Evolutionary conservation across 306 rosid genomes (phyloP).

Genomic region (Cicer chorassanicum): DNA sequence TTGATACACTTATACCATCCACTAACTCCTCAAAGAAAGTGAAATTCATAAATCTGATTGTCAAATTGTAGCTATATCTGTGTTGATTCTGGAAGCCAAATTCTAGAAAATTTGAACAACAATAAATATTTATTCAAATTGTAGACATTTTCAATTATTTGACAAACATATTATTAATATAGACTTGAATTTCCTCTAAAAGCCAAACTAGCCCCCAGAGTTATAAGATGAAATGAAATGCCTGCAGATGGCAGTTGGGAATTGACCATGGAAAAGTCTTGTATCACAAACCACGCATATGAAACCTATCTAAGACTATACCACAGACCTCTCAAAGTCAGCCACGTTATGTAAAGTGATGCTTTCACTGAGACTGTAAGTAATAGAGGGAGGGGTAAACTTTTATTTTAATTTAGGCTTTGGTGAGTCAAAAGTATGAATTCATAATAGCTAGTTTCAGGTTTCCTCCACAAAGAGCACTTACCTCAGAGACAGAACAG

Average conservation of each 20-base stretch:
- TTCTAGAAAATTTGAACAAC: conserved; percentile 20
- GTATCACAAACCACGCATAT: too few relatives aligned
- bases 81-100: conserved; percentile 18
- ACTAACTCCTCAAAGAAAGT: conserved; percentile 18
- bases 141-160: conserved; percentile 34
- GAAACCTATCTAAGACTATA: too few relatives aligned
- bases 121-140: conserved; percentile 25
- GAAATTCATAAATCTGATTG: conserved; percentile 25
- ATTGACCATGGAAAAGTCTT: conserved; percentile 27
- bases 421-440: conserved; percentile 34
- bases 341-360: too few relatives aligned
- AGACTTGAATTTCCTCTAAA: conserved; percentile 16
- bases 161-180: conserved; percentile 18
- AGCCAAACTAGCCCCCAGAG: conserved; percentile 13
- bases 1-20: conserved; percentile 13
- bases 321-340: too few relatives aligned
- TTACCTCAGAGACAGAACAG: conserved; percentile 32
- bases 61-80: conserved; percentile 30
- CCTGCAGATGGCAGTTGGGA: conserved; percentile 26
- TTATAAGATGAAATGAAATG: conserved; percentile 32
- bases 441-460: conserved; percentile 6
- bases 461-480: conserved; percentile 1
- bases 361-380: too few relatives aligned
- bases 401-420: conserved; percentile 15
- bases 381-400: not conserved